Evolutionary conservation across 2,329 filamentous ascomycete species (phyloP).

Genomic region (Paecilomyces niveus): DNA sequence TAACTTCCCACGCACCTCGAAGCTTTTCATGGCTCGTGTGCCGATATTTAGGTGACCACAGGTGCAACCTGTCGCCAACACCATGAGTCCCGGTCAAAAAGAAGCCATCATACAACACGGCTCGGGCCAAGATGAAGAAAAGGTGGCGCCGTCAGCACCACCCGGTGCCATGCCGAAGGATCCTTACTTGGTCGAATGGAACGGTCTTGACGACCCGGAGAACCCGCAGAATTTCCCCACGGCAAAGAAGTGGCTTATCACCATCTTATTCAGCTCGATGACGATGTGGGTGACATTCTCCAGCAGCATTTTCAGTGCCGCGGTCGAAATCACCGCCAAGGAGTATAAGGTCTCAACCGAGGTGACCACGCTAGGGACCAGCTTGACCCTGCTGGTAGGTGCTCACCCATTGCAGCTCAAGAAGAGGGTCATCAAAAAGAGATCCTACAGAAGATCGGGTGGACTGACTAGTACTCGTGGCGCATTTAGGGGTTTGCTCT

Average conservation of each 20-base stretch:
- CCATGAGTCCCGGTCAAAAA: no score
- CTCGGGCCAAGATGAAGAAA: no score
- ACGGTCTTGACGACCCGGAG: constrained; percentile 21
- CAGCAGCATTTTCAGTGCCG: constrained; percentile 40
- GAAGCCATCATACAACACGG: no score
- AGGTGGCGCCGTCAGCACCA: no score
- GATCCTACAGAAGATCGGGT: not conserved
- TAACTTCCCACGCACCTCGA: no score
- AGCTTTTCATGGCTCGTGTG: no score
- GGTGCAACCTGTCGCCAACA: no score
- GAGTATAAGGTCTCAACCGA: constrained; percentile 41
- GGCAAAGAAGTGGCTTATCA: constrained; percentile 36
- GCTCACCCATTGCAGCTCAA: constrained; percentile 3
- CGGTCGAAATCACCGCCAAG: constrained; percentile 32
- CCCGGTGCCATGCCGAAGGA: constrained; percentile 8
- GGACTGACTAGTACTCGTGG: not conserved
- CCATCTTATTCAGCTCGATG: constrained; percentile 33
- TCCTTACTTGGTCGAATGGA: constrained; percentile 22
- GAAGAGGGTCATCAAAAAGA: not conserved
- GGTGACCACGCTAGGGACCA: constrained; percentile 44
- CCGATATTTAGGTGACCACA: no score
- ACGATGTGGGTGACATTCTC: constrained; percentile 44
- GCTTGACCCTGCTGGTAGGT: constrained; percentile 40
- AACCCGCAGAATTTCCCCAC: constrained; percentile 20
- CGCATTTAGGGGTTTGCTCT: constrained; percentile 25